Evolutionary conservation across 2,329 filamentous ascomycete species (phyloP).

Genomic region (Pseudocercospora fijiensis): DNA sequence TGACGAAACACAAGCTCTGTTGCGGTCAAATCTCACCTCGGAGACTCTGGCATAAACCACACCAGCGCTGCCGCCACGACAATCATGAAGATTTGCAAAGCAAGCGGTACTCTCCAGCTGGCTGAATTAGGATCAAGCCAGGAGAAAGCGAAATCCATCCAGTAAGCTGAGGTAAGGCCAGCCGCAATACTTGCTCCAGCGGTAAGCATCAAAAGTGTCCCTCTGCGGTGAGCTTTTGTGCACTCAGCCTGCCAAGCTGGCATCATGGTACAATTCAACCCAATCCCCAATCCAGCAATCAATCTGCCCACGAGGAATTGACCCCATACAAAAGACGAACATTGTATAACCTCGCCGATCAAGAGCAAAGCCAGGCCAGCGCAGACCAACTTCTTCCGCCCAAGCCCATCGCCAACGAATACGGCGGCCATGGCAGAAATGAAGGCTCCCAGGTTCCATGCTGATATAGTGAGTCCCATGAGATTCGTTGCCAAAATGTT

Average conservation of each 20-base stretch:
- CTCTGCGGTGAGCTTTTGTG: constrained; percentile 47
- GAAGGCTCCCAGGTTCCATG: constrained; percentile 47
- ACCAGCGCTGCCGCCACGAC: constrained; percentile 29
- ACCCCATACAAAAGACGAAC: constrained; percentile 49
- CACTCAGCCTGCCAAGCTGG: constrained; percentile 51
- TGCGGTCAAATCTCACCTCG: constrained; percentile 16
- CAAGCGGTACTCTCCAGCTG: constrained; percentile 37
- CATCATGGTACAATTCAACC: constrained; percentile 46
- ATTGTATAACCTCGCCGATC: constrained; percentile 59
- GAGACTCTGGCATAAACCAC: constrained; percentile 36
- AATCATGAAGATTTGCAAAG: constrained; percentile 35
- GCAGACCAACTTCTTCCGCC: constrained; percentile 57
- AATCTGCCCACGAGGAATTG: constrained; percentile 51
- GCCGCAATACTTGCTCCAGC: constrained; percentile 49
- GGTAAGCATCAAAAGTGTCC: constrained; percentile 50
- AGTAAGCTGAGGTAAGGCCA: constrained; percentile 47
- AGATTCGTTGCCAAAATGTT: constrained; percentile 40
- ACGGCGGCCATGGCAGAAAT: constrained; percentile 44
- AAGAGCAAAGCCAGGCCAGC: constrained; percentile 59
- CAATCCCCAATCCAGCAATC: constrained; percentile 51
- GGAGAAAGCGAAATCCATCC: constrained; percentile 37
- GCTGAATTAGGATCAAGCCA: constrained; percentile 35
- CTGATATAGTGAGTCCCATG: constrained; percentile 43
- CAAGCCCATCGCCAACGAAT: constrained; percentile 58
- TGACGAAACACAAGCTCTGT: background rate